These are phyloP conservation scores for Acer negundo DNA, from an alignment of 345 rosid genomes.

Conservation along the genomic window DNA sequence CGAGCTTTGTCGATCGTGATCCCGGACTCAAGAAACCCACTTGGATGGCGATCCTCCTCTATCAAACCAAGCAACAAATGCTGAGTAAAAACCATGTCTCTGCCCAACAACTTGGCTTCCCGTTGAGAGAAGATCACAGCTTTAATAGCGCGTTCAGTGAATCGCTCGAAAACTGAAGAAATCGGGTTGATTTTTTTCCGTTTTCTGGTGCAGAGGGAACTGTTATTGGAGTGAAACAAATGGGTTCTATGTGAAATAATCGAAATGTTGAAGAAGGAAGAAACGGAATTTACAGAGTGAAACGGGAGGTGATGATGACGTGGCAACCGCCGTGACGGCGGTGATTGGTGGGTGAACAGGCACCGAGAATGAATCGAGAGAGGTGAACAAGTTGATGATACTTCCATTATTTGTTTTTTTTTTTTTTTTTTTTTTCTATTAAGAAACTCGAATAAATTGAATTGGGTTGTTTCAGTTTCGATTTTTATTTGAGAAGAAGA, in stretches of 20 bases:
- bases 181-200: slow-evolving; percentile 46
- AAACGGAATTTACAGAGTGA: slow-evolving; percentile 33
- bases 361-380: slow-evolving; percentile 53
- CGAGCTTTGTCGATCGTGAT: slow-evolving; percentile 70
- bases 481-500: slow-evolving; percentile 13
- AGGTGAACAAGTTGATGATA: slow-evolving; percentile 51
- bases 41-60: slow-evolving; percentile 74
- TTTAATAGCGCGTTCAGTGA: slow-evolving; percentile 81
- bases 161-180: slow-evolving; percentile 85
- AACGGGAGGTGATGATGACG: slow-evolving; percentile 23
- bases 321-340: slow-evolving; percentile 20
- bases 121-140: slow-evolving; percentile 82
- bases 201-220: slow-evolving; percentile 21
- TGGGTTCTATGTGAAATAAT: slow-evolving; percentile 35
- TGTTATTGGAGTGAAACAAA: slow-evolving; percentile 22
- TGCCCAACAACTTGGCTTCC: slow-evolving; percentile 75
- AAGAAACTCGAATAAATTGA: background rate
- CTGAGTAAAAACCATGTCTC: slow-evolving; percentile 80
- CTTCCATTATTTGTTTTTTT: slow-evolving; percentile 41
- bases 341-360: slow-evolving; percentile 17
- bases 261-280: slow-evolving; percentile 58
- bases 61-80: slow-evolving; percentile 82
- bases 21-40: slow-evolving; percentile 83
- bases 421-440: too few relatives aligned
- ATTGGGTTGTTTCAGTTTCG: background rate